phyloP scores from a whole-genome alignment of 2,329 filamentous ascomycete species.

The Ascochyta koolunga region DNA sequence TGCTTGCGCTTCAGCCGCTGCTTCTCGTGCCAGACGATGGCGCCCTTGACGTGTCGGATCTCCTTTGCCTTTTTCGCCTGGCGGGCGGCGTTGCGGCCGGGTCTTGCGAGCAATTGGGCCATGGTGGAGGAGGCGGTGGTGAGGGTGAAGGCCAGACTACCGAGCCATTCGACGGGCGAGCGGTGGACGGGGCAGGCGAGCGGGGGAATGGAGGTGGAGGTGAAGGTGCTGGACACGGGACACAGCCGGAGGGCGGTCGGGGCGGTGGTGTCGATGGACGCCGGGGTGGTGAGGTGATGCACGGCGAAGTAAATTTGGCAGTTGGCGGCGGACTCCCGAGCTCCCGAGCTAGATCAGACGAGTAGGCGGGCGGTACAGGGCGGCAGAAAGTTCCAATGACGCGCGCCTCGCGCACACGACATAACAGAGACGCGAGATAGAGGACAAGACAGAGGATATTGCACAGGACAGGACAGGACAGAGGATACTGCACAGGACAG shows the following conservation, averaged over 20 bases:
- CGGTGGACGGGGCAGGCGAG: background rate
- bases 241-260: background rate
- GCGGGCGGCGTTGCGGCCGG: constrained; percentile 35
- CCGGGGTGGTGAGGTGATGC: background rate
- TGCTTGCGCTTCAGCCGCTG: constrained; percentile 32
- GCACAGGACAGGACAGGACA: no score
- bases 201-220: no score
- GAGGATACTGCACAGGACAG: no score
- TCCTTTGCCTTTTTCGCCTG: constrained; percentile 40
- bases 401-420: constrained; percentile 14
- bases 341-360: constrained; percentile 4
- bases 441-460: background rate
- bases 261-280: background rate
- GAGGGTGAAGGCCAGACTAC: constrained; percentile 27
- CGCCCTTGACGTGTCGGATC: constrained; percentile 52
- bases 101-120: constrained; percentile 31
- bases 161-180: constrained; percentile 30
- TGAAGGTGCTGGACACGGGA: no score
- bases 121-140: constrained; percentile 60
- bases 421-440: no score
- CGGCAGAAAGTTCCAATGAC: constrained; percentile 21
- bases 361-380: constrained; percentile 21
- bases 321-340: constrained; percentile 4
- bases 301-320: background rate
- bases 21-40: constrained; percentile 40